phyloP scores from a whole-genome alignment of 345 rosid genomes.

The Eucalyptus curtisii region DNA sequence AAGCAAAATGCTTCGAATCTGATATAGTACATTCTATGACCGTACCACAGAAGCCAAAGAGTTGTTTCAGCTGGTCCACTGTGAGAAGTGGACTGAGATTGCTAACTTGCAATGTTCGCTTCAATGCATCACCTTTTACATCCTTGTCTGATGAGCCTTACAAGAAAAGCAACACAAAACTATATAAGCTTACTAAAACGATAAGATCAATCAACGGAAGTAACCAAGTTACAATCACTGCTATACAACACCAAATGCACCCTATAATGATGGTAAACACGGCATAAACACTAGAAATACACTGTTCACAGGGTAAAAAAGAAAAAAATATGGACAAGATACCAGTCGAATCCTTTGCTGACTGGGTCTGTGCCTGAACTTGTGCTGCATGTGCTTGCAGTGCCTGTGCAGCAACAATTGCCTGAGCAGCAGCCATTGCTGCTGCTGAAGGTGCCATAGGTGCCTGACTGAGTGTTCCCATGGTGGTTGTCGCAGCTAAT shows the following conservation, averaged over 20 bases:
- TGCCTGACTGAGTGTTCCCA: conserved; percentile 85
- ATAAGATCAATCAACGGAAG: neutral
- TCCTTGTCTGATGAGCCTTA: conserved; percentile 51
- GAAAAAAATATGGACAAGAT: neutral
- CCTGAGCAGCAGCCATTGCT: conserved; percentile 99
- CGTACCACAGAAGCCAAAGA: conserved; percentile 84
- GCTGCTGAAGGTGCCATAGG: conserved; percentile 99
- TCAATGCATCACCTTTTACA: conserved; percentile 48
- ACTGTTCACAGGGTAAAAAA: neutral
- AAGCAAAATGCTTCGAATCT: conserved; percentile 87
- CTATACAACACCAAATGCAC: neutral
- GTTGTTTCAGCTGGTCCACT: conserved; percentile 82
- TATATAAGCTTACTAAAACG: neutral
- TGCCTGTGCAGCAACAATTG: conserved; percentile 99
- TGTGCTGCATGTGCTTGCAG: conserved; percentile 99
- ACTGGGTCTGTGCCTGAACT: conserved; percentile 77
- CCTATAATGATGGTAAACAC: neutral
- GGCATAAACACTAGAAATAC: neutral
- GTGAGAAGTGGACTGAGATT: conserved; percentile 91
- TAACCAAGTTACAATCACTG: neutral
- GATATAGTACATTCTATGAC: conserved; percentile 77
- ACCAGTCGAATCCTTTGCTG: conserved; percentile 64
- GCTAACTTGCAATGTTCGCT: conserved; percentile 92
- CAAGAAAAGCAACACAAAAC: neutral
- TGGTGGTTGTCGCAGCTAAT: conserved; percentile 83